Evolutionary conservation across 371 early-diverging fungal genomes (phyloP).

Genomic region (Nematocida sp.): DNA sequence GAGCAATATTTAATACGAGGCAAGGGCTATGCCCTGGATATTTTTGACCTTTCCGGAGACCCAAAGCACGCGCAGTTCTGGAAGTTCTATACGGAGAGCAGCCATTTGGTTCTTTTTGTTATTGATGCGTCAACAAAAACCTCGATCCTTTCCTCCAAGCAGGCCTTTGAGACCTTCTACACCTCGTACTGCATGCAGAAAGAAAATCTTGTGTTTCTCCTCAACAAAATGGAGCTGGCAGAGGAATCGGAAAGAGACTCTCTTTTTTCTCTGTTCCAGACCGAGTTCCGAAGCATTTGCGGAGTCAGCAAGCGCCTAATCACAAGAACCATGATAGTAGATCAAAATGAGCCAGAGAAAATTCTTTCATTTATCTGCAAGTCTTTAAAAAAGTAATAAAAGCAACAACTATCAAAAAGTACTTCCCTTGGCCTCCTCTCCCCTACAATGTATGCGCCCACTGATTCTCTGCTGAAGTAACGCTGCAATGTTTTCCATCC

Average conservation of each 20-base stretch:
- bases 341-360: background rate
- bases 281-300: constrained; percentile 6
- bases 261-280: background rate
- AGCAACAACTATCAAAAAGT: constrained; percentile 8
- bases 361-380: constrained; percentile 41
- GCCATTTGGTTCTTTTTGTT: constrained; percentile 40
- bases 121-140: constrained; percentile 10
- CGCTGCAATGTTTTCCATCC: constrained; percentile 58
- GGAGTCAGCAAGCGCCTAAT: constrained; percentile 26
- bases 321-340: background rate
- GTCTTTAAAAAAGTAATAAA: constrained; percentile 12
- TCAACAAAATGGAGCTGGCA: constrained; percentile 11
- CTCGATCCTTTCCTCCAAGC: constrained; percentile 5
- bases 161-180: constrained; percentile 38
- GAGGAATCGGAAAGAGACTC: background rate
- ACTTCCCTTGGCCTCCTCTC: background rate
- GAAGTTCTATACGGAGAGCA: constrained; percentile 49
- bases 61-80: constrained; percentile 47
- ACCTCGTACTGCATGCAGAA: constrained; percentile 55
- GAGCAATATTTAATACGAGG: constrained; percentile 14
- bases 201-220: constrained; percentile 36
- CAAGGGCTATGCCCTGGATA: constrained; percentile 35
- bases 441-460: constrained; percentile 45
- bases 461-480: constrained; percentile 53
- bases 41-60: constrained; percentile 44